Evolutionary conservation across 805 yeast species (phyloP).

Genomic region (Kodamaea hsintzibuensis): DNA sequence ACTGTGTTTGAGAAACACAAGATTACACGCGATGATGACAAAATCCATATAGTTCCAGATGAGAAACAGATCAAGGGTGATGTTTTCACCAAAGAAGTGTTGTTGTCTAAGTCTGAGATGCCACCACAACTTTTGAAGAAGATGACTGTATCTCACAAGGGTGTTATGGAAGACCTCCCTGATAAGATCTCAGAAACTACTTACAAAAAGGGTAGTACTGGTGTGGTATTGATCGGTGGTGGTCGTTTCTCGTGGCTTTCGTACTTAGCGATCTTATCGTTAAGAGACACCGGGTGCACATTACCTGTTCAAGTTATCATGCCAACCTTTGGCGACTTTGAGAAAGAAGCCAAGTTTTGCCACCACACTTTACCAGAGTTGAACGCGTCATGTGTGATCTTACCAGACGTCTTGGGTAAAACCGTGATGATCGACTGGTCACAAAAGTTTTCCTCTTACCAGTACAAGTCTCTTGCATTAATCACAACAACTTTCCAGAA

Average conservation of each 20-base stretch:
- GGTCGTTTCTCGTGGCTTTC: conserved; percentile 37
- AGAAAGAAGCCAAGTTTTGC: conserved; percentile 31
- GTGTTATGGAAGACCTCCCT: conserved; percentile 24
- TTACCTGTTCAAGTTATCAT: conserved; percentile 42
- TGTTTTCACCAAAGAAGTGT: conserved; percentile 22
- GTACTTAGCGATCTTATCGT: conserved; percentile 29
- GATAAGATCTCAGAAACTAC: conserved; percentile 12
- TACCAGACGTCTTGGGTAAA: conserved; percentile 47
- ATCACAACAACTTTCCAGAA: conserved; percentile 36
- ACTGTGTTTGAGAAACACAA: conserved; percentile 20
- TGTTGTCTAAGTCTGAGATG: conserved; percentile 28
- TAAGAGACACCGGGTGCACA: conserved; percentile 38
- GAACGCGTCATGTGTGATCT: conserved; percentile 66
- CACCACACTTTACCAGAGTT: conserved; percentile 58
- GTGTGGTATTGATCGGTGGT: conserved; percentile 39
- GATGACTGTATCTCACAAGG: conserved; percentile 22
- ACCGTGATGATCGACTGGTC: conserved; percentile 40
- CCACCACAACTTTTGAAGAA: conserved; percentile 23
- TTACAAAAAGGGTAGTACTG: conserved; percentile 25
- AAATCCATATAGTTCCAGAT: conserved; percentile 20
- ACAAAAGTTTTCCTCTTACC: conserved; percentile 59
- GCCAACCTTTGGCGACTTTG: conserved; percentile 35
- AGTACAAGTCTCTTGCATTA: conserved; percentile 60
- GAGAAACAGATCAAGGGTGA: conserved; percentile 18
- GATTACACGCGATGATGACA: conserved; percentile 16